phyloP scores from a whole-genome alignment of 2,329 filamentous ascomycete species.

The Didymella sp. region DNA sequence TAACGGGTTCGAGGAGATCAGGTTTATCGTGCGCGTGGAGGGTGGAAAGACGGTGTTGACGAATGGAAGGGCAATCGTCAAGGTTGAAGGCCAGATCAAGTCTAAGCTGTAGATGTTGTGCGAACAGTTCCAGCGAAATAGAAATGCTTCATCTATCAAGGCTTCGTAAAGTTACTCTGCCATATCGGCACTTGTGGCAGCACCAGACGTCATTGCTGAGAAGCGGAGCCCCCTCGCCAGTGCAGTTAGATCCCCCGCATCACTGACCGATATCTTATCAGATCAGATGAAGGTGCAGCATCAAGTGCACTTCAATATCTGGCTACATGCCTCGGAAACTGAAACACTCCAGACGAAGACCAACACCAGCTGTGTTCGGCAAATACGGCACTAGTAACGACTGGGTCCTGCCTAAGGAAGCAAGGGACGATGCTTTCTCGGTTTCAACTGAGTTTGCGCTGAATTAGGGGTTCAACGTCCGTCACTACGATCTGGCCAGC shows the following conservation, averaged over 20 bases:
- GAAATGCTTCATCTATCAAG: not conserved
- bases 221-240: constrained; percentile 8
- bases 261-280: constrained; percentile 27
- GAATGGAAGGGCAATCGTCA: constrained; percentile 84
- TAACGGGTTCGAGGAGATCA: constrained; percentile 76
- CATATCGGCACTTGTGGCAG: not conserved
- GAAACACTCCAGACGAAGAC: constrained; percentile 12
- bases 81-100: constrained; percentile 59
- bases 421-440: constrained; percentile 13
- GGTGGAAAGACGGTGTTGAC: constrained; percentile 84
- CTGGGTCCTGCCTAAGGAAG: constrained; percentile 23
- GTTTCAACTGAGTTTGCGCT: constrained; percentile 32
- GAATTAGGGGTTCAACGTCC: constrained; percentile 19
- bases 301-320: constrained; percentile 7
- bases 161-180: not conserved
- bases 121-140: not conserved
- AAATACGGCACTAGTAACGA: constrained; percentile 24
- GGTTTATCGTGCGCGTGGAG: constrained; percentile 79
- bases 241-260: constrained; percentile 31
- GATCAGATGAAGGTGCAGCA: constrained; percentile 36
- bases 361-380: constrained; percentile 19
- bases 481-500: not conserved
- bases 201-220: constrained; percentile 2
- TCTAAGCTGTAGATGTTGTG: constrained; percentile 46
- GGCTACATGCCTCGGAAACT: constrained; percentile 10